Evolutionary conservation across 192 early-diverging fungal genomes (phyloP).

Genomic region (Coemansia sp.): DNA sequence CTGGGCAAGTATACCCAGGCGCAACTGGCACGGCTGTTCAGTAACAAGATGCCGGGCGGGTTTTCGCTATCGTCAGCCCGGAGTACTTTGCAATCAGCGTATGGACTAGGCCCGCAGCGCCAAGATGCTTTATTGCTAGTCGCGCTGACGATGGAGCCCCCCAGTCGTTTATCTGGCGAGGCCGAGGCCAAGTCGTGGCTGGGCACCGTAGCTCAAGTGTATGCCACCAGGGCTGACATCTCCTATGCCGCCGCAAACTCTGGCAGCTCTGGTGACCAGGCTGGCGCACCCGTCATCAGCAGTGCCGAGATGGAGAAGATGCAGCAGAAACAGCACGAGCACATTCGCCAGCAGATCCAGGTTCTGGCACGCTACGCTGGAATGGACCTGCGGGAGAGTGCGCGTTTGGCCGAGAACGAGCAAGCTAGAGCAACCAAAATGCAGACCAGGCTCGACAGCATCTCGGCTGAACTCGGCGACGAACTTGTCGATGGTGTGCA

Average conservation of each 20-base stretch:
- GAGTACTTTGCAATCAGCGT: constrained; percentile 62
- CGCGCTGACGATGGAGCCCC: constrained; percentile 78
- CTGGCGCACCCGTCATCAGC: constrained; percentile 69
- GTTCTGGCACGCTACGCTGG: constrained; percentile 77
- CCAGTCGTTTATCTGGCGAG: constrained; percentile 71
- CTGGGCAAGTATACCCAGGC: constrained; percentile 78
- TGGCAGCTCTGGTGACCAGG: constrained; percentile 48
- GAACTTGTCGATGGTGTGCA: constrained; percentile 70
- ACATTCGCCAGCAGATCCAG: constrained; percentile 81
- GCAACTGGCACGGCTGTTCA: constrained; percentile 76
- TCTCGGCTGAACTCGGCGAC: constrained; percentile 85
- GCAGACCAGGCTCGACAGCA: constrained; percentile 74
- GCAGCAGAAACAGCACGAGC: constrained; percentile 67
- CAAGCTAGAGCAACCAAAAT: constrained; percentile 58
- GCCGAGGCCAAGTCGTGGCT: constrained; percentile 84
- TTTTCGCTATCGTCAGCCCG: constrained; percentile 77
- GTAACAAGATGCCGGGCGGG: constrained; percentile 90
- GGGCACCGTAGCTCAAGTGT: constrained; percentile 65
- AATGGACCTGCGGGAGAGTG: constrained; percentile 68
- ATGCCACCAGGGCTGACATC: constrained; percentile 76
- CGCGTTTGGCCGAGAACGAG: constrained; percentile 66
- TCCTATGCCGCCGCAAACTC: constrained; percentile 48
- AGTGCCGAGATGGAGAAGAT: constrained; percentile 81
- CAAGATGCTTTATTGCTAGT: constrained; percentile 73
- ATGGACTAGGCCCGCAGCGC: constrained; percentile 76